Conservation (phyloP, 768 basidiomycete species). For the Rhizopogon salebrosus region DNA sequence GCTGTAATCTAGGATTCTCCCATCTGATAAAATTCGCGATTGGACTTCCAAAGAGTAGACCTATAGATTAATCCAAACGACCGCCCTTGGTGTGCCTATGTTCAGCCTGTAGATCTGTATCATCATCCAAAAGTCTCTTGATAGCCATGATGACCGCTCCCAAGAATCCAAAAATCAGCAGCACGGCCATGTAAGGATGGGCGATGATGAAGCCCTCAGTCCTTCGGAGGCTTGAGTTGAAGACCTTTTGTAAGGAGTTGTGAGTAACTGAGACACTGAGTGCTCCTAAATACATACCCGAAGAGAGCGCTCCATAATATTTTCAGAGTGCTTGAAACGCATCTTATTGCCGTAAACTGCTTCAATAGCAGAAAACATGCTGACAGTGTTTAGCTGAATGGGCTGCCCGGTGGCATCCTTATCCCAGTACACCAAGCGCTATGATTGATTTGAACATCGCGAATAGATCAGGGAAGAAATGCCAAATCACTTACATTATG, state of each 20-base stretch:
- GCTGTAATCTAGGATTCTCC: too few species aligned
- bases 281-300: constrained; percentile 38
- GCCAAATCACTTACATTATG: constrained; percentile 52
- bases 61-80: constrained; percentile 17
- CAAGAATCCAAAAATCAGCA: constrained; percentile 7
- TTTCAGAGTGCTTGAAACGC: constrained; percentile 61
- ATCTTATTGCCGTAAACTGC: constrained; percentile 51
- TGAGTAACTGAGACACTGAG: background rate
- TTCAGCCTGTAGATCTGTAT: constrained; percentile 9
- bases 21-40: background rate
- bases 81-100: constrained; percentile 14
- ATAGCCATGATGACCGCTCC: constrained; percentile 9
- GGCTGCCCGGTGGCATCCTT: constrained; percentile 47
- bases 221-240: constrained; percentile 10
- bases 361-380: constrained; percentile 68
- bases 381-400: constrained; percentile 50
- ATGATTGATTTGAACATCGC: background rate
- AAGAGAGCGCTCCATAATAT: constrained; percentile 58
- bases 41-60: background rate
- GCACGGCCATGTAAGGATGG: constrained; percentile 16
- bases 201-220: constrained; percentile 7
- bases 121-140: constrained; percentile 12
- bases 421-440: constrained; percentile 79
- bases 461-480: background rate
- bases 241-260: constrained; percentile 6